These are phyloP conservation scores for Hymenoscyphus linearis DNA, from an alignment of 2,329 filamentous ascomycete genomes.

Conservation along the genomic window DNA sequence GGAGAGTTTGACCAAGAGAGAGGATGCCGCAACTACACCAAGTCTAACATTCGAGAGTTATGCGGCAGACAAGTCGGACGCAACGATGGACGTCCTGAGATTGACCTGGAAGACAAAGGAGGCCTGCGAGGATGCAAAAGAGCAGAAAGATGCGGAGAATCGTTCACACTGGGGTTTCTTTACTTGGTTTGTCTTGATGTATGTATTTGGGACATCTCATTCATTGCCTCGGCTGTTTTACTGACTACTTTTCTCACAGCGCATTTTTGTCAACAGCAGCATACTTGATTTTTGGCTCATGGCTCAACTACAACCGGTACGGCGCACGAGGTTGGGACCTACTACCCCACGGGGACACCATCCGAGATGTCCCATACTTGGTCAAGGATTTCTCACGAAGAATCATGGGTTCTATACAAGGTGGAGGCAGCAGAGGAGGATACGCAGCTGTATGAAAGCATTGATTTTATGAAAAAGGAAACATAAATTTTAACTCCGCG, in stretches of 20 bases:
- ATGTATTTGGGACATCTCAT: conserved; percentile 16
- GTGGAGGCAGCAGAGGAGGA: conserved; percentile 76
- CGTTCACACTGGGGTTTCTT: conserved; percentile 84
- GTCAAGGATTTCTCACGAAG: conserved; percentile 81
- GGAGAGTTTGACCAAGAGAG: conserved; percentile 30
- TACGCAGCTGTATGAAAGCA: conserved; percentile 74
- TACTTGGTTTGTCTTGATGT: conserved; percentile 95
- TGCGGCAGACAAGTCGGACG: conserved; percentile 44
- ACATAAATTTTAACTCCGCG: not conserved
- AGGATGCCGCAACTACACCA: conserved; percentile 34
- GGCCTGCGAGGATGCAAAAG: conserved; percentile 63
- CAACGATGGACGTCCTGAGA: conserved; percentile 55
- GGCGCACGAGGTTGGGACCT: conserved; percentile 93
- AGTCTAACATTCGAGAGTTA: conserved; percentile 77
- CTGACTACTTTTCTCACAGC: conserved; percentile 42
- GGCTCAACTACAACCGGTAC: conserved; percentile 98
- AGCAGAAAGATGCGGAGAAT: conserved; percentile 37
- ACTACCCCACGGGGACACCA: conserved; percentile 84
- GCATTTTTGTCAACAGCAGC: conserved; percentile 78
- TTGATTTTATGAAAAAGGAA: not conserved
- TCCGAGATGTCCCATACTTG: conserved; percentile 88
- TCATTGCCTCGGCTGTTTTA: conserved; percentile 1
- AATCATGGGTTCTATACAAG: conserved; percentile 78
- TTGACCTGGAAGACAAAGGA: conserved; percentile 85
- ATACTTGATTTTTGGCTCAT: conserved; percentile 96